These are phyloP conservation scores for Quercus variabilis DNA, from an alignment of 306 rosid species.

Conservation along the genomic window DNA sequence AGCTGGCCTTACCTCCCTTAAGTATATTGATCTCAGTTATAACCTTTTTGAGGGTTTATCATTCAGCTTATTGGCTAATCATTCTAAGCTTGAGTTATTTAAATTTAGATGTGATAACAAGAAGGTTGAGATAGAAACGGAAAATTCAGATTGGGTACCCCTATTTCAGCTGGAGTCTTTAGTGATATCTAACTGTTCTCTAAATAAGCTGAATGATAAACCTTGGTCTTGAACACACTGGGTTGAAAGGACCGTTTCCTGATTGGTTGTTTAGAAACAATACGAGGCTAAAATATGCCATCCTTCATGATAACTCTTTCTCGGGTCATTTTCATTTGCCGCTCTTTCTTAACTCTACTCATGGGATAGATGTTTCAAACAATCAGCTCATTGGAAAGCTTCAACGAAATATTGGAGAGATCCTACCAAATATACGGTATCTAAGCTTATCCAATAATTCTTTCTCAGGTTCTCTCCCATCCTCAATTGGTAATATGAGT, in stretches of 20 bases:
- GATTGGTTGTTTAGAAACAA: background rate
- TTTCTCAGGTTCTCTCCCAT: too few species aligned
- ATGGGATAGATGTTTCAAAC: too few species aligned
- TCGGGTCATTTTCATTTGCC: background rate
- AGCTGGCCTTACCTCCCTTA: too few species aligned
- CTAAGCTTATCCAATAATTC: too few species aligned
- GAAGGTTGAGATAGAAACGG: background rate
- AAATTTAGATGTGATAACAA: background rate
- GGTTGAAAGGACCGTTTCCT: too few species aligned
- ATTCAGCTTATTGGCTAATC: slow-evolving; percentile 11
- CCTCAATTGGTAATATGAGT: too few species aligned
- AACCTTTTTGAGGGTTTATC: background rate
- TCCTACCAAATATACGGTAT: too few species aligned
- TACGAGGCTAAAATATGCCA: background rate
- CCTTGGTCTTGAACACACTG: too few species aligned
- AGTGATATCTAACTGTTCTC: background rate
- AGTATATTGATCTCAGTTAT: too few species aligned
- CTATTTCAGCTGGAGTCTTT: slow-evolving; percentile 6
- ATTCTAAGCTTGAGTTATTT: slow-evolving; percentile 7
- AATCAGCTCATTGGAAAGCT: too few species aligned
- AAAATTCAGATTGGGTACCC: background rate
- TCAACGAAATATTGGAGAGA: too few species aligned
- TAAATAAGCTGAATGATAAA: background rate
- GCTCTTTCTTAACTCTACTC: background rate
- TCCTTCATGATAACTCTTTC: background rate